A percentile compares a stretch with the other conserved stretches of the same genome.
Evolutionary conservation across 2,329 filamentous ascomycete species (phyloP).

Genomic region (Coniochaeta sp.): DNA sequence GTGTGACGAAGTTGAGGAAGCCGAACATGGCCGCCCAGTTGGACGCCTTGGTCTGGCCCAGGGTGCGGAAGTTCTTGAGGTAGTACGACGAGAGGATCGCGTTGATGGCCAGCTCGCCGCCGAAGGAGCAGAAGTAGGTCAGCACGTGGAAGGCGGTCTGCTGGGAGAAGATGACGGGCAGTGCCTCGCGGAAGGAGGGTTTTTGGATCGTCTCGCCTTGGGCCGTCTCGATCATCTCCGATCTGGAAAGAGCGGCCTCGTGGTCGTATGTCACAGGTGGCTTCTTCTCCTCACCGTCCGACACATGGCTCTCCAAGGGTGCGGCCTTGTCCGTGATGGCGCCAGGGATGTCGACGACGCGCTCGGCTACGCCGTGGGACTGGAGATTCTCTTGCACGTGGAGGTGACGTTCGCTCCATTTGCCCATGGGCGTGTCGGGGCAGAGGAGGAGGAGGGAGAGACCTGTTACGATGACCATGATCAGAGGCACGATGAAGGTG

Average conservation of each 20-base stretch:
- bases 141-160: slow-evolving; percentile 48
- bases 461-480: slow-evolving; percentile 62
- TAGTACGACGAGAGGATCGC: slow-evolving; percentile 52
- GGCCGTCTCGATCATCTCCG: slow-evolving; percentile 47
- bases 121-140: slow-evolving; percentile 58
- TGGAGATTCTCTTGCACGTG: slow-evolving; percentile 46
- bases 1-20: slow-evolving; percentile 61
- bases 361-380: slow-evolving; percentile 29
- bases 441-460: slow-evolving; percentile 65
- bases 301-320: slow-evolving; percentile 15
- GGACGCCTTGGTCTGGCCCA: slow-evolving; percentile 47
- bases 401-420: slow-evolving; percentile 66
- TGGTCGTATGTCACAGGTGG: slow-evolving; percentile 25
- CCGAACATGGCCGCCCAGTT: slow-evolving; percentile 68
- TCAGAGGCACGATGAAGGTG: slow-evolving; percentile 75
- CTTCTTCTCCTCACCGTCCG: slow-evolving; percentile 22
- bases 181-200: slow-evolving; percentile 44
- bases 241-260: slow-evolving; percentile 38
- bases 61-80: slow-evolving; percentile 49
- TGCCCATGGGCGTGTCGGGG: slow-evolving; percentile 75
- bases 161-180: slow-evolving; percentile 38
- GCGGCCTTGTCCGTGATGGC: slow-evolving; percentile 35
- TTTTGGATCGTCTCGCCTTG: slow-evolving; percentile 44
- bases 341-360: slow-evolving; percentile 44
- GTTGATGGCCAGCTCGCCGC: slow-evolving; percentile 56